phyloP scores from a whole-genome alignment of 768 basidiomycete species.

The Auriscalpium microsporum region DNA sequence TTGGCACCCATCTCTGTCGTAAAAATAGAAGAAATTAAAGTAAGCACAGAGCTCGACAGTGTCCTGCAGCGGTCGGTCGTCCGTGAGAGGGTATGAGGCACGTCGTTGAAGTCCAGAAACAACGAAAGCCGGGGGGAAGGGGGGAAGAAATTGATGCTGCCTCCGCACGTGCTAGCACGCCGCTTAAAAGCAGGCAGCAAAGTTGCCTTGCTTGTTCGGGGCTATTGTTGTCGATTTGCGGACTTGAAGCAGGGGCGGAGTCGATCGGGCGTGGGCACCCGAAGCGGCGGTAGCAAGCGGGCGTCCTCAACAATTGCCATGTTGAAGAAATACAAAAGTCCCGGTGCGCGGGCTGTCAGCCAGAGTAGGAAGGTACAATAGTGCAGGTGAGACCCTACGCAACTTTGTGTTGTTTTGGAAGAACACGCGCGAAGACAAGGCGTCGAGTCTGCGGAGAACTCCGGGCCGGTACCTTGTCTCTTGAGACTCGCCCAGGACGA shows the following conservation, averaged over 20 bases:
- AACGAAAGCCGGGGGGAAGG: constrained; percentile 5
- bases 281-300: not conserved
- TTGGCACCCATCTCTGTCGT: constrained; percentile 1
- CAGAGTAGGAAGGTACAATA: not conserved
- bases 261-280: not conserved
- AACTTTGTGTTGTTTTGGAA: not conserved
- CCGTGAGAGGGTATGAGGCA: not conserved
- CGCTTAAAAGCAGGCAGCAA: not conserved
- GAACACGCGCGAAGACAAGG: not conserved
- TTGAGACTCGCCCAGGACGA: not conserved
- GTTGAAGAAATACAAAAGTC: not conserved
- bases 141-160: not conserved
- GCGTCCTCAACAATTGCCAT: not conserved
- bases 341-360: not conserved
- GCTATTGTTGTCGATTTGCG: not conserved
- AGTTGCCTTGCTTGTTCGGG: not conserved
- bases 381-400: not conserved
- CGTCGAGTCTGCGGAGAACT: not conserved
- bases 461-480: not conserved
- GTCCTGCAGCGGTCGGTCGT: constrained; percentile 10
- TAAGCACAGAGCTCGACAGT: constrained; percentile 4
- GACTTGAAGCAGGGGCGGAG: not conserved
- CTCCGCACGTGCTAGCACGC: not conserved
- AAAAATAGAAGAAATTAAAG: constrained; percentile 2
- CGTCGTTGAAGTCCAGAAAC: constrained; percentile 11